These are phyloP conservation scores for Pycnococcus provasolii DNA, from an alignment of 139 green algal genomes.

Conservation along the genomic window DNA sequence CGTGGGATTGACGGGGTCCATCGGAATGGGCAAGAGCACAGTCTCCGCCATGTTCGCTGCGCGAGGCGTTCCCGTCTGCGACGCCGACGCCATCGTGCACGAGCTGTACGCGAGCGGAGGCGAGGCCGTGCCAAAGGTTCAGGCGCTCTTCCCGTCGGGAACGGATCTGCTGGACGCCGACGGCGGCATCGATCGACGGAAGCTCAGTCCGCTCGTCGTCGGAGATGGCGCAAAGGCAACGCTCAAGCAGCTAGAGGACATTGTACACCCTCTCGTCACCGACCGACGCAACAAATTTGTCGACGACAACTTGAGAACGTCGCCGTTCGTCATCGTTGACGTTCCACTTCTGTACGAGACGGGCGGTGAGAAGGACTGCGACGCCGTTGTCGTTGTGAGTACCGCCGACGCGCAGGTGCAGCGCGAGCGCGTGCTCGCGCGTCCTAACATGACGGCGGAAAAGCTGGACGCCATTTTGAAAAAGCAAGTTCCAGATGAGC, in stretches of 20 bases:
- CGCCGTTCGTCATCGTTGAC: constrained; percentile 57
- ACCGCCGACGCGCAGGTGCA: constrained; percentile 42
- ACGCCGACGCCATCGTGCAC: constrained; percentile 39
- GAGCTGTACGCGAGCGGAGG: constrained; percentile 46
- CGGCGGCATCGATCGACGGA: neutral
- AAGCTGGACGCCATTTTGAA: constrained; percentile 60
- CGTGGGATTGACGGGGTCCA: constrained; percentile 29
- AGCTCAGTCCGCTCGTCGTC: neutral
- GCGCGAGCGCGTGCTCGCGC: constrained; percentile 51
- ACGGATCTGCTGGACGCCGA: constrained; percentile 31
- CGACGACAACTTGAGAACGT: constrained; percentile 9
- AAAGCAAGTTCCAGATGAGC: constrained; percentile 58
- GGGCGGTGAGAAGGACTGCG: constrained; percentile 30
- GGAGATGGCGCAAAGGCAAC: neutral
- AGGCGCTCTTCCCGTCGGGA: constrained; percentile 32
- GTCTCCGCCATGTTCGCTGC: constrained; percentile 42
- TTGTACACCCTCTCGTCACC: constrained; percentile 70
- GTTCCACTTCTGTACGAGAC: constrained; percentile 80
- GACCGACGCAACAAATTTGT: constrained; percentile 4
- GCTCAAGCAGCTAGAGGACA: constrained; percentile 44
- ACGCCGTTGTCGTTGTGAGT: constrained; percentile 61
- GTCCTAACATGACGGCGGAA: constrained; percentile 56
- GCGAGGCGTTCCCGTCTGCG: constrained; percentile 39
- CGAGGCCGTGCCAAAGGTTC: constrained; percentile 43
- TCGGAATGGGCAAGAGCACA: constrained; percentile 59